These are phyloP conservation scores for Syzygium syzygioides DNA, from an alignment of 441 rosid genomes.

Conservation along the genomic window DNA sequence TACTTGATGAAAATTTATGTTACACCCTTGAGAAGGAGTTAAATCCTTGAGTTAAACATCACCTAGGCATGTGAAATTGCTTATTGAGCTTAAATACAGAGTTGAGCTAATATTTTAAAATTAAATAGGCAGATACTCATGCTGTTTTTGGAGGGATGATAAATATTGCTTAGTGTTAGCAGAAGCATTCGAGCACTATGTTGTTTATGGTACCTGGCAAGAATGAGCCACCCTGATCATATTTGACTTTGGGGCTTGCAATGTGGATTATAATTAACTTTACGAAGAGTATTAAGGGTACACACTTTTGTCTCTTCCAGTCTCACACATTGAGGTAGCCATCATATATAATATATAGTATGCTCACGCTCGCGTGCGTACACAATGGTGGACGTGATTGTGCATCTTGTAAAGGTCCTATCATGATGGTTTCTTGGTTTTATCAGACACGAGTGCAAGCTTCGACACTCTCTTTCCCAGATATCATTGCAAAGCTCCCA, in stretches of 20 bases:
- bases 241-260: background rate
- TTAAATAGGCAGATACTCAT: background rate
- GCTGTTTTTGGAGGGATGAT: background rate
- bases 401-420: background rate
- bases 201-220: background rate
- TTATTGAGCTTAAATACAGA: background rate
- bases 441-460: constrained; percentile 95
- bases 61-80: background rate
- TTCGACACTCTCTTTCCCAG: constrained; percentile 72
- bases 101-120: background rate
- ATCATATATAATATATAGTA: background rate
- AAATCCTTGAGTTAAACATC: background rate
- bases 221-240: background rate
- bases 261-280: background rate
- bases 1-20: background rate
- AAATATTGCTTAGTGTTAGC: background rate
- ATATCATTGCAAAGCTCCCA: constrained; percentile 89
- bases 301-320: background rate
- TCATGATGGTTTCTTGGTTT: constrained; percentile 6
- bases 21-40: background rate
- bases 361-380: background rate
- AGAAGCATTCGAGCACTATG: background rate
- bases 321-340: background rate
- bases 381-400: background rate
- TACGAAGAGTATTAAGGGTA: background rate